These are phyloP conservation scores for Nakazawaea ernobii DNA, from an alignment of 805 yeast species.

Conservation along the genomic window DNA sequence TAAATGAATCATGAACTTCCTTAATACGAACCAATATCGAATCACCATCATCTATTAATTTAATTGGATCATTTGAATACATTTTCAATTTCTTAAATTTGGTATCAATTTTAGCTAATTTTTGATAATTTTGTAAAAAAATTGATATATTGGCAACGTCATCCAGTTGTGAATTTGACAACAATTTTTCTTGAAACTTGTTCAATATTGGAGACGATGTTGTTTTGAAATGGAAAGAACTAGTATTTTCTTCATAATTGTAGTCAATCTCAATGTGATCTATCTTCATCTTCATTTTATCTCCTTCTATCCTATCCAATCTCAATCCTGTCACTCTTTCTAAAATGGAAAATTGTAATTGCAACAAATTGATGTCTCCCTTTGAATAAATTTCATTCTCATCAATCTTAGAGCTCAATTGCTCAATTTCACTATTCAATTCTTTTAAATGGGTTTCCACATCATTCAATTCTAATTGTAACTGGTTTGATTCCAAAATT, in stretches of 20 bases:
- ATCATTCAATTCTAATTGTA: slow-evolving; percentile 9
- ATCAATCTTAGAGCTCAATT: slow-evolving; percentile 8
- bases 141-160: not conserved
- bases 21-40: not conserved
- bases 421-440: not conserved
- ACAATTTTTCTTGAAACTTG: not conserved
- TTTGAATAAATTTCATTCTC: slow-evolving; percentile 6
- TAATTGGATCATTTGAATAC: slow-evolving; percentile 1
- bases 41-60: not conserved
- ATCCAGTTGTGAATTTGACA: not conserved
- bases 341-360: slow-evolving; percentile 12
- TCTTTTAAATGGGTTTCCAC: not conserved
- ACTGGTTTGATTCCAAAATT: slow-evolving; percentile 11
- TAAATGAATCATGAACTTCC: not conserved
- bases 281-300: not conserved
- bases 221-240: not conserved
- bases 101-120: not conserved
- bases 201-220: not conserved
- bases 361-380: slow-evolving; percentile 11
- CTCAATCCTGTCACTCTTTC: slow-evolving; percentile 5
- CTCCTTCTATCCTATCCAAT: not conserved
- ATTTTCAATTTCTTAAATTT: slow-evolving; percentile 5
- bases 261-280: not conserved
- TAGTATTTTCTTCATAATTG: not conserved
- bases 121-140: slow-evolving; percentile 1